Evolutionary conservation across 2,329 filamentous ascomycete genomes (phyloP), one percentile per base, ranked within the genome.

Genomic region (Xylariaceae sp.): DNA sequence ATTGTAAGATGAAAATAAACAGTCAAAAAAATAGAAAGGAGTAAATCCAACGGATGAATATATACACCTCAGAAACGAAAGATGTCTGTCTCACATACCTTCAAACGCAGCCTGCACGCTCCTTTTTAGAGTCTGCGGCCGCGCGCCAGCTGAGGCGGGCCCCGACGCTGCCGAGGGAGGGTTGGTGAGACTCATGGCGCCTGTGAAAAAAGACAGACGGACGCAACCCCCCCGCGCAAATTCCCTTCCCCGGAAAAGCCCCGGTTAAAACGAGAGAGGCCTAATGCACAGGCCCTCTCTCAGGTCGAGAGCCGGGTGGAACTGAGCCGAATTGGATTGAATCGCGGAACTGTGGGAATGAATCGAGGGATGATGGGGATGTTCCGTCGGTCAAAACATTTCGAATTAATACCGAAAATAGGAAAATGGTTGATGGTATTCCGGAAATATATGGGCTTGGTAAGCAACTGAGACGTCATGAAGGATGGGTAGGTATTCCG

Each of bases 21-120:
- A 30, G 23, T 30, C 6, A 30, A 30, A 30, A 30, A 30, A 1
- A 30, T 5, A 30, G 5, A 4, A 30, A 30, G 4, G 23, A 30
- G 23, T 5, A 5, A 30, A 30, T 30, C 23, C 6, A 30, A 30
- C 2, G 4, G 23, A 30, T 30, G 23, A 13, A 41, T 9, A 41
- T 10, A 41, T 41, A 10, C 37, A 41, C 11, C 37, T 9, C 8
- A 41, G 3, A 41, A 41, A 4, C 11, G 37, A 41, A 41, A 41
- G 37, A 13, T 41, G 37, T 13, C n/a, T n/a, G 51, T 61, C 63
- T 15, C 34, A 37, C 77, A 68, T 77, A 84, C 83, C 83, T 74
- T 86, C 82, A 75, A 86, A 85, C 44, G 81, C 79, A 62, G 82
- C 78, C 72, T 85, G 82, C 57, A 83, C 81, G 65, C 78, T 83